Evolutionary conservation across 495 filamentous ascomycete species (phyloP), one percentile per base, ranked within the genome.

Genomic region (Neurospora sublineolata): DNA sequence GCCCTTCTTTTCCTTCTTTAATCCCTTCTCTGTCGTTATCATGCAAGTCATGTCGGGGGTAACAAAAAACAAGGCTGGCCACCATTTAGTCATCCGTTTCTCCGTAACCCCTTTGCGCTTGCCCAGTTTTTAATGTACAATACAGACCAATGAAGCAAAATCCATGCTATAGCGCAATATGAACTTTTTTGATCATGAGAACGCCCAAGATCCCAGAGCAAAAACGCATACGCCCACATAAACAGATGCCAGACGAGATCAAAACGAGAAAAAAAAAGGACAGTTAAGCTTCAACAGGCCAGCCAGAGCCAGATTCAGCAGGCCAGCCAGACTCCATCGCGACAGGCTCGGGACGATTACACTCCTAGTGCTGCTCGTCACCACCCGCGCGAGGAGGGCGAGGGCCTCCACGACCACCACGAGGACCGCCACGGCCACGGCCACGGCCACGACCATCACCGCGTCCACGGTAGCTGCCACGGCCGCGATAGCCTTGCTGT

Each of bases 381-480:
- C 72, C 70, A 69, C 73, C 72, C 33, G 69, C 73, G 23, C 76
- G 73, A 60, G 76, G 75, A 18, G 74, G 72, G 18, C 77, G 75
- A 40, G 60, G 69, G 37, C 76, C 76, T 14, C 78, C 77, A 71
- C 77, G 76, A 37, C 75, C 76, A 37, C 76, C 73, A 37, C 71
- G 69, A 60, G 74, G 74, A 69, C 69, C 70, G 37, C 87, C 84
- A 69, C 86, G 84, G 37, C 84, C 86, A 39, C 86, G 82, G 60
- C 83, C 82, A 58, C 76, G 68, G 44, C 85, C 84, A 39, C 84
- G 83, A 52, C 84, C 84, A 72, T 83, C 82, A 72, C 86, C 84
- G 39, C 87, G 82, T 27, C 88, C 87, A 60, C 89, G 87, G 75
- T 84, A 82, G 67, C 85, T 84, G 68, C 89, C 85, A 40, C 86